Evolutionary conservation across 2,329 filamentous ascomycete species (phyloP).

Genomic region (Penicillium hordei): DNA sequence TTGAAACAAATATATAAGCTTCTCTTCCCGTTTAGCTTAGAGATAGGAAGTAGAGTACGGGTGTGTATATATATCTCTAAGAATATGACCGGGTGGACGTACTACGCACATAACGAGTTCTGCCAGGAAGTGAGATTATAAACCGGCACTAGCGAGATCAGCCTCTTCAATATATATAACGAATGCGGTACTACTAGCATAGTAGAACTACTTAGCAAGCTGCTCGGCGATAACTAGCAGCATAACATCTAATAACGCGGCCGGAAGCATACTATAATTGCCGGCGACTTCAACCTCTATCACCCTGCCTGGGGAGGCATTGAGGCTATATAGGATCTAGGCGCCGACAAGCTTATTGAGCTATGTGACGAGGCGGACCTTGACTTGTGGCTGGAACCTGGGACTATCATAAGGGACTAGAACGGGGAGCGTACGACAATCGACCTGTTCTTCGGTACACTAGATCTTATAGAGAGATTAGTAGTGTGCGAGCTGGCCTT

Average conservation of each 20-base stretch:
- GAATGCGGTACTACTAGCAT: neutral
- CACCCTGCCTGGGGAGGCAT: neutral
- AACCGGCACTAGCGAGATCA: neutral
- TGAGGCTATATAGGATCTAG: neutral
- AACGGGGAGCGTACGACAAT: neutral
- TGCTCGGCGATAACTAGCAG: too few species aligned
- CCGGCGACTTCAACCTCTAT: neutral
- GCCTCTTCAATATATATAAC: neutral
- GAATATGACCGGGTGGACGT: accelerated
- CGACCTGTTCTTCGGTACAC: neutral
- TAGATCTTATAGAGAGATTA: neutral
- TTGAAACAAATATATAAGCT: too few species aligned
- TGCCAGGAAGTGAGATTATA: neutral
- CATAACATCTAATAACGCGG: too few species aligned
- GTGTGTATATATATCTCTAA: neutral
- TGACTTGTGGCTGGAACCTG: neutral
- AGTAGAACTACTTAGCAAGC: too few species aligned
- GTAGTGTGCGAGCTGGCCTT: neutral
- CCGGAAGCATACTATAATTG: neutral
- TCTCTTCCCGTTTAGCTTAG: neutral
- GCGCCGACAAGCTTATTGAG: neutral
- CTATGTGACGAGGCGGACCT: neutral
- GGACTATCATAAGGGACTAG: accelerated
- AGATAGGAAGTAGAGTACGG: neutral
- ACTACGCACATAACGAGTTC: neutral